Evolutionary conservation across 148 eudicot species (phyloP), one percentile per base, ranked within the genome.

Genomic region (Chenopodium suecicum): DNA sequence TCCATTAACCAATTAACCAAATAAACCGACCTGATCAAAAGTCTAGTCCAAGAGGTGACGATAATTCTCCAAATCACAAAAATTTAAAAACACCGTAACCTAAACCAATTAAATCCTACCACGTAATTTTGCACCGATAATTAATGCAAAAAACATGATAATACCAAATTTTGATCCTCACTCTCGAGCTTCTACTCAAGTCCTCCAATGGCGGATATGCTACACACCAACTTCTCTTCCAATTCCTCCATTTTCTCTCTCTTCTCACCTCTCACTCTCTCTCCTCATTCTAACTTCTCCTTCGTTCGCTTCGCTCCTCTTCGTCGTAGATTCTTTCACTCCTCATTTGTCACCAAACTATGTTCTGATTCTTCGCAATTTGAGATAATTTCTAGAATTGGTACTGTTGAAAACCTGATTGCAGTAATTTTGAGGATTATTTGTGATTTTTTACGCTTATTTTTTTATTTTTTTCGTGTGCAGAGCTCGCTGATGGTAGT

Each of bases 401-500:
- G 89, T 87, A 85, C 4, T 58, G 60, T 74, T 79, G 44, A 44
- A 60, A 78, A 41, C 27, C 20, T 20, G 68, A 52, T 74, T 32
- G 74, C 14, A 17, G 50, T 31, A 0, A 0, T 7, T 9, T 76
- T 4, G 10, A 22, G 29, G 2, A 22, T 20, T 46, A 66, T 54
- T 71, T 22, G 52, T 68, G 23, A 50, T 20, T 22, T 17, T 75
- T 86, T 27, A 27, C 82, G 19, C 63, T 25, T 76, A 79, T 54
- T 20, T 79, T 56, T 64, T 76, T 68, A 0, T 74, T 37, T 68
- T 5, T 25, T 78, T 74, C 34, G 27, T 66, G 23, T 73, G 86
- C 87, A 94, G 98, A 89, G 80, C 68, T 81, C 73, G 80, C 88
- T 20, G 95, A 94, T 80, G 98, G 98, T 74, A 93, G 93, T 70